Evolutionary conservation across 192 early-diverging fungal genomes (phyloP).

Genomic region (Coemansia sp.): DNA sequence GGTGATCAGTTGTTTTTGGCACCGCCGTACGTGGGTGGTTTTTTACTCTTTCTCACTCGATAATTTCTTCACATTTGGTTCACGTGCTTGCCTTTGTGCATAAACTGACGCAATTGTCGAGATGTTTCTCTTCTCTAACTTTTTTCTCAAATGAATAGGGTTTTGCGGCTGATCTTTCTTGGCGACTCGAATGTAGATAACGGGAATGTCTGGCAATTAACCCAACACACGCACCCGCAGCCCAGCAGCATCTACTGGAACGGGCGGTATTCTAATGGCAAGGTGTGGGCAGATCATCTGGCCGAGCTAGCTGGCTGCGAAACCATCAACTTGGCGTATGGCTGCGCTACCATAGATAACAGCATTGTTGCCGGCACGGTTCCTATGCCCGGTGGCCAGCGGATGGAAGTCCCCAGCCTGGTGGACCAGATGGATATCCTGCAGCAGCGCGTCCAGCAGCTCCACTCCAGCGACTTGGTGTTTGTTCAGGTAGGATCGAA

Average conservation of each 20-base stretch:
- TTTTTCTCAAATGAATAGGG: no score
- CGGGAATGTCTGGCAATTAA: slow-evolving; percentile 44
- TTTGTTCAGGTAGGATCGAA: slow-evolving; percentile 48
- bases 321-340: slow-evolving; percentile 32
- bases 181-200: slow-evolving; percentile 50
- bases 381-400: slow-evolving; percentile 25
- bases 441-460: neutral
- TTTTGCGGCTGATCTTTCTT: slow-evolving; percentile 30
- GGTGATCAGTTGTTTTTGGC: no score
- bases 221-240: slow-evolving; percentile 16
- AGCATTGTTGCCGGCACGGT: slow-evolving; percentile 32
- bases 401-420: slow-evolving; percentile 29
- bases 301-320: slow-evolving; percentile 2
- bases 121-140: no score
- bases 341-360: slow-evolving; percentile 48
- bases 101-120: neutral
- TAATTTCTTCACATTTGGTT: neutral
- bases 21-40: no score
- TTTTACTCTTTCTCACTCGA: no score
- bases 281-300: slow-evolving; percentile 41
- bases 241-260: slow-evolving; percentile 31
- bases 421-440: slow-evolving; percentile 23
- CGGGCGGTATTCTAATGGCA: slow-evolving; percentile 43
- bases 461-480: slow-evolving; percentile 29
- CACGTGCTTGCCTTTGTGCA: slow-evolving; percentile 7